Evolutionary conservation across 208 protist species (phyloP).

Genomic region (Trichomonas vaginalis): DNA sequence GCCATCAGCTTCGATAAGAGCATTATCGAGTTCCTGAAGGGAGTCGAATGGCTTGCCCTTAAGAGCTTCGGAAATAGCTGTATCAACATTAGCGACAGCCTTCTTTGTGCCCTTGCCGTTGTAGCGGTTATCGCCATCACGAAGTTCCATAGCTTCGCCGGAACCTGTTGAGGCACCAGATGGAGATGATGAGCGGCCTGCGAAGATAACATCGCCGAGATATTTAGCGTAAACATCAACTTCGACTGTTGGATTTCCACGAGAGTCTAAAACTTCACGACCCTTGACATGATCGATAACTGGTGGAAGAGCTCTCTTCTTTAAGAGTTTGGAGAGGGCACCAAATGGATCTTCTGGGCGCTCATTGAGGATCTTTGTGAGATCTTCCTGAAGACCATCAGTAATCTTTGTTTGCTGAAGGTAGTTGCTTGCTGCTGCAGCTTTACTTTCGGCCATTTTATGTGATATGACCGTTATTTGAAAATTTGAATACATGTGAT

Average conservation of each 20-base stretch:
- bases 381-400: background rate
- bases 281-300: background rate
- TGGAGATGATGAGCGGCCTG: constrained; percentile 54
- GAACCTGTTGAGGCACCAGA: constrained; percentile 94
- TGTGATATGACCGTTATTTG: background rate
- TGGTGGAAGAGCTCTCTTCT: background rate
- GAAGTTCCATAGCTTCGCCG: constrained; percentile 79
- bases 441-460: background rate
- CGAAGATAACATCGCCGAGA: background rate
- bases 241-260: constrained; percentile 21
- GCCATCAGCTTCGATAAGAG: background rate
- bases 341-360: background rate
- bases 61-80: constrained; percentile 67
- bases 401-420: background rate
- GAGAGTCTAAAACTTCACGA: background rate
- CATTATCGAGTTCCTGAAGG: background rate
- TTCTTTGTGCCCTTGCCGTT: constrained; percentile 74
- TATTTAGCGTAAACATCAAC: constrained; percentile 16
- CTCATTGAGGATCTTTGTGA: background rate
- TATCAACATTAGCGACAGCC: constrained; percentile 89
- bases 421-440: background rate
- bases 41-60: constrained; percentile 26
- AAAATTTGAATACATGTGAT: too few relatives aligned
- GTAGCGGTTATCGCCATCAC: constrained; percentile 76
- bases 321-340: background rate